A percentile compares a stretch with the other conserved stretches of the same genome.
Conservation (phyloP, 2,329 filamentous ascomycete species). For the Hymenoscyphus fraxineus region DNA sequence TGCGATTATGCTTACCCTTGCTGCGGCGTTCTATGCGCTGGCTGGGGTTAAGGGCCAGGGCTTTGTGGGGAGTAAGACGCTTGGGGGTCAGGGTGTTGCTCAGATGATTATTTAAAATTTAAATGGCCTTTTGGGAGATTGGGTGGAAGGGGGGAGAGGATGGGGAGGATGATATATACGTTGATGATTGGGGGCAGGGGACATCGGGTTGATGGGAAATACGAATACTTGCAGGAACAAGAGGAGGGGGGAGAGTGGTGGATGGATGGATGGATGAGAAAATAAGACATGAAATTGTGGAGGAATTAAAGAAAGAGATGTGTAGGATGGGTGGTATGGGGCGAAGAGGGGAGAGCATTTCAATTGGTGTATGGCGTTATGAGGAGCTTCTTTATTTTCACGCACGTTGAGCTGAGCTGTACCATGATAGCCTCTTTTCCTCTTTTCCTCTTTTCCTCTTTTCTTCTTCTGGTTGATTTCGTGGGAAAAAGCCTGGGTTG, state of each 20-base stretch:
- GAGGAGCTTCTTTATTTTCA: neutral
- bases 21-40: constrained; percentile 74
- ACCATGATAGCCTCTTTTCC: neutral
- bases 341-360: constrained; percentile 22
- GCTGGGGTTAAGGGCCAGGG: constrained; percentile 79
- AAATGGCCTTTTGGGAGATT: constrained; percentile 23
- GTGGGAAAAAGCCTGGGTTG: too few relatives aligned
- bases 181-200: too few relatives aligned
- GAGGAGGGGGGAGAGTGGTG: neutral
- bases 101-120: constrained; percentile 97
- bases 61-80: constrained; percentile 90
- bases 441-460: too few relatives aligned
- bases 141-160: neutral
- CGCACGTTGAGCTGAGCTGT: neutral
- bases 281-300: neutral
- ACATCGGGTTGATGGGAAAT: too few relatives aligned
- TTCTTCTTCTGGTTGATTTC: too few relatives aligned
- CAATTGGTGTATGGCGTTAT: constrained; percentile 25
- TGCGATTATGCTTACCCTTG: constrained; percentile 74
- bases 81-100: constrained; percentile 88
- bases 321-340: neutral
- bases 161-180: too few relatives aligned
- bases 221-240: neutral
- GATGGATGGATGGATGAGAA: neutral
- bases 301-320: neutral